Evolutionary conservation across 768 basidiomycete genomes (phyloP).

Genomic region (Tubosaeta sp.): DNA sequence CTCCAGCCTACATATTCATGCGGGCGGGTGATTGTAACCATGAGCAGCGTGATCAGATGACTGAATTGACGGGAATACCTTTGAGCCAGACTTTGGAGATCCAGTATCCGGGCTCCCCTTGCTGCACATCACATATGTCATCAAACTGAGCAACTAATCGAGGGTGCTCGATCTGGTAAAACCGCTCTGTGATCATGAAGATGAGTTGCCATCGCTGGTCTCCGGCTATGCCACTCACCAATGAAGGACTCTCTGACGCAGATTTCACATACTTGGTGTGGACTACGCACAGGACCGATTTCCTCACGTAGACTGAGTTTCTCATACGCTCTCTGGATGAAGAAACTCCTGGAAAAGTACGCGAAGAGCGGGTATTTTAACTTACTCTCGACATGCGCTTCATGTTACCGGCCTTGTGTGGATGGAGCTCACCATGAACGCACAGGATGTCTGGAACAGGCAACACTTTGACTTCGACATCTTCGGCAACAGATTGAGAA

Average conservation of each 20-base stretch:
- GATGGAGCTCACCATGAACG: slow-evolving; percentile 58
- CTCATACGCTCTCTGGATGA: slow-evolving; percentile 21
- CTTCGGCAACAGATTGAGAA: slow-evolving; percentile 14
- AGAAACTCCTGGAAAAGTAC: background rate
- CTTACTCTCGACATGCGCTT: slow-evolving; percentile 62
- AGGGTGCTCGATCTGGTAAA: slow-evolving; percentile 69
- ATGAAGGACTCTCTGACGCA: slow-evolving; percentile 57
- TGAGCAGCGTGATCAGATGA: slow-evolving; percentile 12
- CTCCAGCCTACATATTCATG: slow-evolving; percentile 59
- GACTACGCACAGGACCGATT: slow-evolving; percentile 45
- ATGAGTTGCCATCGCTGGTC: background rate
- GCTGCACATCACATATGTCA: slow-evolving; percentile 40
- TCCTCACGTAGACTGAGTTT: slow-evolving; percentile 35
- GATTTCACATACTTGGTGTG: slow-evolving; percentile 52
- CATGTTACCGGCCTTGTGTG: slow-evolving; percentile 54
- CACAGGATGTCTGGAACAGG: slow-evolving; percentile 53
- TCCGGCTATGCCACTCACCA: slow-evolving; percentile 37
- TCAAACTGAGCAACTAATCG: slow-evolving; percentile 58
- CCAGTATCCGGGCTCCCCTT: slow-evolving; percentile 52
- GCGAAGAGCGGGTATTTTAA: background rate
- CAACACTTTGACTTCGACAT: slow-evolving; percentile 19
- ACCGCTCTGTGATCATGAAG: slow-evolving; percentile 44
- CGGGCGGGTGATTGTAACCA: background rate
- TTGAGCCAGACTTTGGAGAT: slow-evolving; percentile 78
- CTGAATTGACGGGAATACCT: slow-evolving; percentile 40